These are phyloP conservation scores for Aspergillus ochraceoroseus DNA, from an alignment of 2,329 filamentous ascomycete genomes.

Conservation along the genomic window DNA sequence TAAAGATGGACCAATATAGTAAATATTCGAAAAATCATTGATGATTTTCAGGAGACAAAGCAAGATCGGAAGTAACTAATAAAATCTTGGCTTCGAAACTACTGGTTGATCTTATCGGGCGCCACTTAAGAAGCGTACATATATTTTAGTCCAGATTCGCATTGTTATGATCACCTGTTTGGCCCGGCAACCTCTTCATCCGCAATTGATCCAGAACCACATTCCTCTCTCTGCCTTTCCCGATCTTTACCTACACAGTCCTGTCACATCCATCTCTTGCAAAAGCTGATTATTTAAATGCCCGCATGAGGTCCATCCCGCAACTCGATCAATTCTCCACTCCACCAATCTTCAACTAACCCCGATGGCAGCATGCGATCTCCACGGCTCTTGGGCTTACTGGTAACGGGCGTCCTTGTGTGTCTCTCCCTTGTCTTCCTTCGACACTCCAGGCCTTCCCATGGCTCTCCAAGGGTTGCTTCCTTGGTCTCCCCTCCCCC, in stretches of 20 bases:
- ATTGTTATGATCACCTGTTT: constrained; percentile 2
- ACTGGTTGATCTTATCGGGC: no score
- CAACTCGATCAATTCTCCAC: no score
- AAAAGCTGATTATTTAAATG: background rate
- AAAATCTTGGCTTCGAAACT: no score
- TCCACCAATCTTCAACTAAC: constrained; percentile 12
- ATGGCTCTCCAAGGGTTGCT: constrained; percentile 16
- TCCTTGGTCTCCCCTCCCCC: constrained; percentile 13
- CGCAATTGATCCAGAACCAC: no score
- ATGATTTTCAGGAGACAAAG: no score
- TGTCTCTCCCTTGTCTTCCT: constrained; percentile 34
- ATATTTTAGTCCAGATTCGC: background rate
- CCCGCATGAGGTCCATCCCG: background rate
- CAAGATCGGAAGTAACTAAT: no score
- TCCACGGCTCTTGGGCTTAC: constrained; percentile 33
- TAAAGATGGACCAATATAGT: constrained; percentile 1
- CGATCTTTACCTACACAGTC: background rate
- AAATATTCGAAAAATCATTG: no score
- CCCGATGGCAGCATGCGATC: constrained; percentile 38
- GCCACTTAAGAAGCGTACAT: no score
- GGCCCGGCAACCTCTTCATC: constrained; percentile 2
- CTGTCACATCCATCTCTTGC: no score
- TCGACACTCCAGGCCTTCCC: constrained; percentile 16
- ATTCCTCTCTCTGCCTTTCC: background rate
- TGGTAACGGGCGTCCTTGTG: constrained; percentile 32